These are phyloP conservation scores for Gelatoporia subvermispora DNA, from an alignment of 768 basidiomycete species.

Conservation along the genomic window DNA sequence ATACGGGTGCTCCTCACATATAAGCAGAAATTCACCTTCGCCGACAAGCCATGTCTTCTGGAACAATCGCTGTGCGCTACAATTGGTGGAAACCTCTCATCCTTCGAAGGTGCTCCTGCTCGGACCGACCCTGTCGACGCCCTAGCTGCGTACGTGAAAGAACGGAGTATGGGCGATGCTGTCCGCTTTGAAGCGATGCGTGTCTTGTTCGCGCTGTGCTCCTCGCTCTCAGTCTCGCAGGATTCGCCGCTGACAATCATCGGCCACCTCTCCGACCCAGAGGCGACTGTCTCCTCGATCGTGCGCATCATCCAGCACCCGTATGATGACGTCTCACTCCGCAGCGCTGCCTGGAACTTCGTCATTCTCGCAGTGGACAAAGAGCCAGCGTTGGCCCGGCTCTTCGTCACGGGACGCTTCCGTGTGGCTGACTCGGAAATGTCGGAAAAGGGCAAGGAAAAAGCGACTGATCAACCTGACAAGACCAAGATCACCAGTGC, in stretches of 20 bases:
- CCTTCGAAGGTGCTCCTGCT: conserved; percentile 39
- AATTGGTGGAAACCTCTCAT: conserved; percentile 42
- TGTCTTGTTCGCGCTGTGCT: conserved; percentile 62
- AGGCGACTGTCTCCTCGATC: conserved; percentile 59
- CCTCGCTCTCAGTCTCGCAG: conserved; percentile 55
- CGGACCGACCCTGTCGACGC: conserved; percentile 73
- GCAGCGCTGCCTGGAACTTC: conserved; percentile 80
- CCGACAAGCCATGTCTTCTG: conserved; percentile 45
- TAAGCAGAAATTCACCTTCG: conserved; percentile 41
- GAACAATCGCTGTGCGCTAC: conserved; percentile 74
- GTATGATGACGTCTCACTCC: conserved; percentile 68
- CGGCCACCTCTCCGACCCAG: conserved; percentile 74
- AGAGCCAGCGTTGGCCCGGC: conserved; percentile 77
- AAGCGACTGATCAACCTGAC: conserved; percentile 25
- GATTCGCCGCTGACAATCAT: conserved; percentile 69
- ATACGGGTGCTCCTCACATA: conserved; percentile 57
- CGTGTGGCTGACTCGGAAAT: conserved; percentile 34
- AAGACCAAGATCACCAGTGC: conserved; percentile 45
- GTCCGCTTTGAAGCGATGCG: conserved; percentile 65
- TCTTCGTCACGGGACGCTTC: conserved; percentile 76
- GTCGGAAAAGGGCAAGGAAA: conserved; percentile 31
- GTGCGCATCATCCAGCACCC: conserved; percentile 75
- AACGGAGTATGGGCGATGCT: conserved; percentile 51
- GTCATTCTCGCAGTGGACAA: conserved; percentile 77
- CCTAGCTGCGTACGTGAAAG: conserved; percentile 61